phyloP scores from a whole-genome alignment of 768 basidiomycete species.

The Phlebiopsis flavidoalba region DNA sequence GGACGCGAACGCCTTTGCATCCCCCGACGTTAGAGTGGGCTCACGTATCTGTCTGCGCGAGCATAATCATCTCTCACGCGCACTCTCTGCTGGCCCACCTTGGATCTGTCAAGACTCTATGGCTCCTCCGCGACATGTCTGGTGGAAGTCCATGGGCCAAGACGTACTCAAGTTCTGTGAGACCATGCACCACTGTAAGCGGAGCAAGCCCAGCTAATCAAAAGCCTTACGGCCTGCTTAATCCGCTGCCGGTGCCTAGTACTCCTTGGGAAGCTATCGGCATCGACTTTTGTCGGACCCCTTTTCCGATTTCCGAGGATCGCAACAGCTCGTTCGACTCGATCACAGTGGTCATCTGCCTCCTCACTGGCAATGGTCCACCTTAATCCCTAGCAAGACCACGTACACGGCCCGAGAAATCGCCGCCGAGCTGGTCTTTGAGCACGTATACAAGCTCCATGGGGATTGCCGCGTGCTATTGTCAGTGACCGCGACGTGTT shows the following conservation, averaged over 20 bases:
- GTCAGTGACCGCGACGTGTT: conserved; percentile 36
- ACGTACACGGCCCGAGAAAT: conserved; percentile 30
- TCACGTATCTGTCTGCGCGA: conserved; percentile 23
- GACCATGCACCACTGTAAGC: conserved; percentile 19
- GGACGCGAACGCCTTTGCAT: conserved; percentile 21
- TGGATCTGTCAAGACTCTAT: conserved; percentile 28
- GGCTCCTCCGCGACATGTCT: conserved; percentile 30
- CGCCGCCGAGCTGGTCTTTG: conserved; percentile 31
- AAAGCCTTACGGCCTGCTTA: conserved; percentile 22
- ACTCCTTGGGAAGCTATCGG: conserved; percentile 24
- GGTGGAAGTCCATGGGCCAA: conserved; percentile 33
- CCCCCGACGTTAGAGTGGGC: conserved; percentile 19
- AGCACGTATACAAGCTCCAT: conserved; percentile 31
- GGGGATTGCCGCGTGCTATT: conserved; percentile 34
- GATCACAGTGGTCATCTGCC: conserved; percentile 22
- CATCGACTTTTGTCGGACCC: conserved; percentile 23
- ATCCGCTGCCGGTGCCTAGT: conserved; percentile 18
- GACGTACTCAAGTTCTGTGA: conserved; percentile 26
- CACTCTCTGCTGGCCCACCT: conserved; percentile 37
- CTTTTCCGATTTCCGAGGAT: conserved; percentile 19
- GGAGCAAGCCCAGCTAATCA: conserved; percentile 16
- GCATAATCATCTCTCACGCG: conserved; percentile 30
- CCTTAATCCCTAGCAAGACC: conserved; percentile 24
- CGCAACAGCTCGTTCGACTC: conserved; percentile 19
- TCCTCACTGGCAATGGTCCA: conserved; percentile 19